Base-by-base conservation (phyloP, 768 basidiomycete genomes). In the Phaeolepiota aurea region DNA sequence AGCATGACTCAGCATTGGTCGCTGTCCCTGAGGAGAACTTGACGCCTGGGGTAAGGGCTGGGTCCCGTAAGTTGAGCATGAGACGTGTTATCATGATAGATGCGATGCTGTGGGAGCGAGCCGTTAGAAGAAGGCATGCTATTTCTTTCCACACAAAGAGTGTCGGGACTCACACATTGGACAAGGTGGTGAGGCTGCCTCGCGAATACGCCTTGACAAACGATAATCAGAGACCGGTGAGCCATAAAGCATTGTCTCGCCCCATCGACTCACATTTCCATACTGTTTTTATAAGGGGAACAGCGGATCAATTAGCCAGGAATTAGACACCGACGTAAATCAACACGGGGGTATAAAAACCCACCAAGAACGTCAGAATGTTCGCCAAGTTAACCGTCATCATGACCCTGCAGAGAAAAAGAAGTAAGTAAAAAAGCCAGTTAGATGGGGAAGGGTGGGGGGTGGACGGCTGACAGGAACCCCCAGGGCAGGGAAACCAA, bases 51-150 rank as follows among this genome's bases (percentile, higher is more conserved):
- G 25, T 42, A 21, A 58, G 40, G 1, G 45, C 41, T 7, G 63
- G 65, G 41, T 64, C 57, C n/a, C 65, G 62, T 14, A 70, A 46
- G 47, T 68, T 69, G 32, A 70, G 54, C 59, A 65, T 63, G 12
- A 68, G 51, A 5, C 65, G 56, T 2, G 68, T 60, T 13, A 65
- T 62, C 57, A 66, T 55, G 30, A 64, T 47, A 0, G 63, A 62
- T 4, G 68, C 63, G 10, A 62, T 54, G 14, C 64, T 66, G 31
- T 11, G 25, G 13, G 21, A 18, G n/a, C n/a, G n/a, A n/a, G n/a
- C n/a, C n/a, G n/a, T n/a, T n/a, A n/a, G n/a, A n/a, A n/a, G n/a
- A n/a, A n/a, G n/a, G n/a, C n/a, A n/a, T 16, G 23, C 3, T 25
- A 21, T 19, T 41, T 42, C 14, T 16, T 16, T 34, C 34, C 20